Percentiles rank a stretch among this genome's conserved stretches.
Conservation (phyloP, 352 stramenopile genomes). For the Pythium phragmiticola region DNA sequence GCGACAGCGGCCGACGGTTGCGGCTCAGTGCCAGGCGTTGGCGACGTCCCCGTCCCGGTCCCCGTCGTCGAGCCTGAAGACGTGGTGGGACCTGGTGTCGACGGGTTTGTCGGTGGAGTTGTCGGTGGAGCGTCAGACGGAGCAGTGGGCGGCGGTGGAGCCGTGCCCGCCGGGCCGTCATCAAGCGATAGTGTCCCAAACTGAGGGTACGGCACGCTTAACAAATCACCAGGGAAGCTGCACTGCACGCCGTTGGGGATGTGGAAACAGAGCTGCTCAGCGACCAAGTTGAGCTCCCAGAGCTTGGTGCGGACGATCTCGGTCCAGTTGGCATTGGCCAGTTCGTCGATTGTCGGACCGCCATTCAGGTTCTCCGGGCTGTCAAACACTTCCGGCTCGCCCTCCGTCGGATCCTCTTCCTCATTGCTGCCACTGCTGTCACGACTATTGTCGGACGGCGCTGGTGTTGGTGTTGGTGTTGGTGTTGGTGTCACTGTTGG, state of each 20-base stretch:
- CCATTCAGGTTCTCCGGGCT: neutral
- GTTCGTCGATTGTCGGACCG: neutral
- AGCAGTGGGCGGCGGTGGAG: neutral
- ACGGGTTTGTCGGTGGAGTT: too few relatives aligned
- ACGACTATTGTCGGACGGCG: neutral
- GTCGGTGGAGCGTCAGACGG: too few relatives aligned
- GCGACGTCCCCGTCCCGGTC: neutral
- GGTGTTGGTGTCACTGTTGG: slow-evolving; percentile 1
- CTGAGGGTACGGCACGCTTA: slow-evolving; percentile 13
- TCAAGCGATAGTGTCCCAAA: neutral
- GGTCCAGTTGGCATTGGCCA: slow-evolving; percentile 5
- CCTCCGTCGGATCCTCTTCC: neutral
- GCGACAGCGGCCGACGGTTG: neutral
- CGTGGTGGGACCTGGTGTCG: too few relatives aligned
- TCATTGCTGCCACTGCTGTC: neutral
- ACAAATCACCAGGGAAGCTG: slow-evolving; percentile 8
- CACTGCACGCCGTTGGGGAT: slow-evolving; percentile 21
- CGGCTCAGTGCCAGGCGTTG: neutral
- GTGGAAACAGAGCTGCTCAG: slow-evolving; percentile 17
- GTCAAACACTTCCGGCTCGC: slow-evolving; percentile 5
- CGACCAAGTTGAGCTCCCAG: slow-evolving; percentile 7
- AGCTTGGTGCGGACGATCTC: slow-evolving; percentile 10
- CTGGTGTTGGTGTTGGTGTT: neutral
- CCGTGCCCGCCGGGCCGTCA: neutral
- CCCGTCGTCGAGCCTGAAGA: neutral